phyloP scores from a whole-genome alignment of 1,139 yeast species.

The Candida sp. region DNA sequence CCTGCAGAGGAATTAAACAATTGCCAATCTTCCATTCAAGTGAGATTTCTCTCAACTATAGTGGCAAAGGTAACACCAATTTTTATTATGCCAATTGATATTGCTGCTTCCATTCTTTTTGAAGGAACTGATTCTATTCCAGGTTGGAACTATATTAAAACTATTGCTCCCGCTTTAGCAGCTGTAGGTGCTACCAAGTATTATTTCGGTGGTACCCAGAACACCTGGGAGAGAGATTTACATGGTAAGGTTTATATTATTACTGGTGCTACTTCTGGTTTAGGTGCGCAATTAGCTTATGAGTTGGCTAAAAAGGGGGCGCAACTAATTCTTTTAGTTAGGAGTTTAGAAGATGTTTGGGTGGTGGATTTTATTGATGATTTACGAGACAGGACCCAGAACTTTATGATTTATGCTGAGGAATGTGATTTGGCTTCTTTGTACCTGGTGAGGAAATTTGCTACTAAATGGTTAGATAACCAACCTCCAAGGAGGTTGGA shows the following conservation, averaged over 20 bases:
- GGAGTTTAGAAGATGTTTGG: constrained; percentile 71
- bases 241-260: constrained; percentile 84
- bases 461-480: constrained; percentile 92
- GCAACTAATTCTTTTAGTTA: constrained; percentile 71
- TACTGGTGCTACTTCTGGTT: constrained; percentile 87
- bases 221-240: constrained; percentile 89
- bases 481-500: constrained; percentile 88
- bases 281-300: constrained; percentile 73
- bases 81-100: constrained; percentile 73
- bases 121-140: constrained; percentile 74
- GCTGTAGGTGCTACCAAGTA: constrained; percentile 50
- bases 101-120: constrained; percentile 57
- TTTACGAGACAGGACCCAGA: constrained; percentile 64
- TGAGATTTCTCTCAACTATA: too few relatives aligned
- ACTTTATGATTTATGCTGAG: constrained; percentile 82
- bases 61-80: too few relatives aligned
- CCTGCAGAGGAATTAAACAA: neutral
- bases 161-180: constrained; percentile 31
- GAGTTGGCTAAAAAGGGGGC: constrained; percentile 84
- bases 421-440: constrained; percentile 77
- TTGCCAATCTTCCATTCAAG: too few relatives aligned
- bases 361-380: constrained; percentile 75
- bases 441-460: constrained; percentile 81
- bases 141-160: constrained; percentile 58
- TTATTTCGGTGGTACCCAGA: constrained; percentile 72